These are phyloP conservation scores for Curvularia verruculosa DNA, from an alignment of 2,329 filamentous ascomycete species.

Conservation along the genomic window DNA sequence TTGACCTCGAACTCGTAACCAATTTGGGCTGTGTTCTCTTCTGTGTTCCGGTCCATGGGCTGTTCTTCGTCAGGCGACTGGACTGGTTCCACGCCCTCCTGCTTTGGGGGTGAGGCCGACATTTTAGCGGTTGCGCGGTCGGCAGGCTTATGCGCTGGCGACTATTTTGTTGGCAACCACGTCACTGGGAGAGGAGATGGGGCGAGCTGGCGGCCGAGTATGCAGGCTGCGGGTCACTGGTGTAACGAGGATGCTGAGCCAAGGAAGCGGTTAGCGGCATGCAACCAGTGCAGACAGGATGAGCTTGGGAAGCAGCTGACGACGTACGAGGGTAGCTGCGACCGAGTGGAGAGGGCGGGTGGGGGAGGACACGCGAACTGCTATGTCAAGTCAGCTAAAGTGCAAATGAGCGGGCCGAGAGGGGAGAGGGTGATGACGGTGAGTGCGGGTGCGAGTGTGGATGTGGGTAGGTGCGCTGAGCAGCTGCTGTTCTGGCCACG, in stretches of 20 bases:
- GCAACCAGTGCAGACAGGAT: constrained; percentile 24
- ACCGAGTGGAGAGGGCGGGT: constrained; percentile 11
- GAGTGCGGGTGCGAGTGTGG: background rate
- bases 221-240: constrained; percentile 36
- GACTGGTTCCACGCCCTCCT: constrained; percentile 85
- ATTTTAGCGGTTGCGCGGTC: constrained; percentile 59
- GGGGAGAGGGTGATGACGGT: background rate
- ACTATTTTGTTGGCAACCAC: constrained; percentile 46
- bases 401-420: background rate
- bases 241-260: constrained; percentile 40
- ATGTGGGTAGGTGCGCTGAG: background rate
- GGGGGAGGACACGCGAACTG: constrained; percentile 15
- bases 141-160: constrained; percentile 57
- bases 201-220: constrained; percentile 44
- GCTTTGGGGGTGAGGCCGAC: constrained; percentile 92
- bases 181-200: constrained; percentile 43
- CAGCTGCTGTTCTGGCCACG: background rate
- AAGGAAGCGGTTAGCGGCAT: constrained; percentile 43
- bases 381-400: background rate
- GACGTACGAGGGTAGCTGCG: constrained; percentile 7
- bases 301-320: constrained; percentile 29
- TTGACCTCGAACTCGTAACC: constrained; percentile 97
- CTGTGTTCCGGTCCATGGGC: constrained; percentile 85
- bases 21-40: constrained; percentile 76
- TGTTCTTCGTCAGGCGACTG: constrained; percentile 92